Conservation (phyloP, 305 asterid species). For the Fraxinus greggii region DNA sequence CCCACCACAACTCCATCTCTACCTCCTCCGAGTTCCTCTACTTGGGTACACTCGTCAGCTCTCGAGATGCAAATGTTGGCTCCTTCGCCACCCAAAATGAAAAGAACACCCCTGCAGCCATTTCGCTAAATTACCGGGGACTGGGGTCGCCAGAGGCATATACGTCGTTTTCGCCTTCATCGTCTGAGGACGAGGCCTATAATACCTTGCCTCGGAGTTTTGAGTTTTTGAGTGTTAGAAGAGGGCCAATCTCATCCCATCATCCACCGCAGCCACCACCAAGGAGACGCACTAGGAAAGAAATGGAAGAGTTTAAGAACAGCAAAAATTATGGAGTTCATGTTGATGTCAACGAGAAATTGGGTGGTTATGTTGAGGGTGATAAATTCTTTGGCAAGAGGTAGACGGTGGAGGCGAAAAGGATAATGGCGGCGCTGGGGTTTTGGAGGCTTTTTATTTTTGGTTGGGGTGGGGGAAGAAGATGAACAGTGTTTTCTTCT, state of each 20-base stretch:
- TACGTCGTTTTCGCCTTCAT: slow-evolving; percentile 49
- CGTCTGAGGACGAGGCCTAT: slow-evolving; percentile 44
- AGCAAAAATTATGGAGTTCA: no score
- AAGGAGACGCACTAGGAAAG: no score
- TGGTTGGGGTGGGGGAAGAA: no score
- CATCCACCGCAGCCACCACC: slow-evolving; percentile 52
- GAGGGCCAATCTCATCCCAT: neutral
- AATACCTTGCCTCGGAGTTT: slow-evolving; percentile 56
- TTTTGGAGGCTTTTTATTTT: no score
- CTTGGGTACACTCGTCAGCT: slow-evolving; percentile 34
- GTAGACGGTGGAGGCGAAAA: no score
- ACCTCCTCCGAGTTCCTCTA: slow-evolving; percentile 35
- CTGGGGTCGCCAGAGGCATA: slow-evolving; percentile 67
- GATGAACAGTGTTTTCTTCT: no score
- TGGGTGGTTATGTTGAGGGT: no score
- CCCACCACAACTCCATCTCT: slow-evolving; percentile 25
- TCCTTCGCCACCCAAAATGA: slow-evolving; percentile 21
- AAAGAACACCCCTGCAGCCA: slow-evolving; percentile 16
- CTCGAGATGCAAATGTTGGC: slow-evolving; percentile 36
- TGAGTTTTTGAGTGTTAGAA: slow-evolving; percentile 37
- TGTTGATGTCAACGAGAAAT: no score
- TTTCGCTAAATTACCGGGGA: slow-evolving; percentile 30
- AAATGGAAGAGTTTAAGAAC: no score
- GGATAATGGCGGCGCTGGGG: no score
- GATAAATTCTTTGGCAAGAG: no score